Conservation (phyloP, 768 basidiomycete genomes). For the Naganishia vishniacii region DNA sequence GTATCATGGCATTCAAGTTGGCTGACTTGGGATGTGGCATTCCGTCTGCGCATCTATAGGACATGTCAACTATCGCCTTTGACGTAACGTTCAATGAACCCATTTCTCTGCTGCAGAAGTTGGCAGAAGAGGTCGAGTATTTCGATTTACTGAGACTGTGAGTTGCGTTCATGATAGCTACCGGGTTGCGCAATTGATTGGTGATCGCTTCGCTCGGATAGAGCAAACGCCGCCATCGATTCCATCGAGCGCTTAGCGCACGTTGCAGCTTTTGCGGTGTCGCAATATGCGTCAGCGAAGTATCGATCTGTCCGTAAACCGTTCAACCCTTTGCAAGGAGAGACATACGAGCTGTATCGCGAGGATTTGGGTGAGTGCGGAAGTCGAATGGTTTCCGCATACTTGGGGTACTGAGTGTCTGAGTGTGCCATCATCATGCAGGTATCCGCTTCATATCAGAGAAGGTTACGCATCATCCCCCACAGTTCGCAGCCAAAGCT, state of each 20-base stretch:
- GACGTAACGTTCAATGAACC: slow-evolving; percentile 77
- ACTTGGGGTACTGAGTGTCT: too few relatives aligned
- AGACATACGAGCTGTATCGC: slow-evolving; percentile 77
- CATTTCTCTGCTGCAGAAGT: slow-evolving; percentile 65
- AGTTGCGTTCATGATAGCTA: slow-evolving; percentile 32
- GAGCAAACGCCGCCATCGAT: slow-evolving; percentile 56
- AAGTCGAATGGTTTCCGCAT: neutral
- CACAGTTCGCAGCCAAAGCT: slow-evolving; percentile 72
- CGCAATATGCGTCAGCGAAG: slow-evolving; percentile 73
- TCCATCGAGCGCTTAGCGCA: slow-evolving; percentile 65
- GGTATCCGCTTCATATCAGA: slow-evolving; percentile 62
- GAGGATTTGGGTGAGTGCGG: slow-evolving; percentile 52
- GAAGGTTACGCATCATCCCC: slow-evolving; percentile 78
- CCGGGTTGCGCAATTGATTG: neutral
- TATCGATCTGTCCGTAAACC: slow-evolving; percentile 77
- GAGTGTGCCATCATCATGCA: neutral
- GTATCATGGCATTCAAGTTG: neutral
- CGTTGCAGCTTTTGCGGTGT: slow-evolving; percentile 78
- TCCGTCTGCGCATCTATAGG: too few relatives aligned
- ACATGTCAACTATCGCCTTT: slow-evolving; percentile 25
- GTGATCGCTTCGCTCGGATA: neutral
- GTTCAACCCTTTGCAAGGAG: slow-evolving; percentile 82
- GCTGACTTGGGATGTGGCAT: too few relatives aligned
- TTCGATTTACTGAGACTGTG: slow-evolving; percentile 17
- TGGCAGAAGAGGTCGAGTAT: slow-evolving; percentile 27